Base-by-base conservation (phyloP, 805 yeast species). In the Saturnispora serradocipensis region DNA sequence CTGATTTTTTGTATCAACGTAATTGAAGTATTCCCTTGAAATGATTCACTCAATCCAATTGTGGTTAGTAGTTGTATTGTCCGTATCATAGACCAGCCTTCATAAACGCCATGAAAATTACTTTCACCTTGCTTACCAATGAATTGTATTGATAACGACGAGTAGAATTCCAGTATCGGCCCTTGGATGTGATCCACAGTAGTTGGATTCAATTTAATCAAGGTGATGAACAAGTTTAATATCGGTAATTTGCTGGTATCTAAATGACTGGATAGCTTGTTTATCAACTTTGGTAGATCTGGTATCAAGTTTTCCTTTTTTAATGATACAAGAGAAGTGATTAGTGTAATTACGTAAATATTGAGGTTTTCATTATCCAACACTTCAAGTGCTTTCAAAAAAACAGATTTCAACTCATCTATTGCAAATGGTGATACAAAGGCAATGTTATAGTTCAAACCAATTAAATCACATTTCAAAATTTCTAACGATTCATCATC, bases 71-170 rank as follows among this genome's bases (percentile, higher is more conserved):
- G 7, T 18, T 44, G 16, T 4, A 25, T 35, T 4, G 38, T 34
- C 36, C 27, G 34, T 5, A 40, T n/a, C 25, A 49, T 16, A 9
- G 36, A 35, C 47, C 51, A 49, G 11, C 51, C 51, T 6, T 18
- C 15, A 3, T 7, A n/a, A 18, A 46, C 49, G 13, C 49, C 49
- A 18, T 46, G 43, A 28, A 46, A 46, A 13, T 46, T 32, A 30
- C 13, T 34, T 6, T 39, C 50, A 28, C 36, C 38, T 7, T 22
- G 15, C 10, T 43, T 22, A 18, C 34, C 18, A 3, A 43, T 35
- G 22, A 35, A 49, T 18, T 35, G 2, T 11, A 38, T 43, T 35
- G 51, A 43, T 22, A 49, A 7, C 3, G 16, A 13, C 4, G 47
- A 49, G 15, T 49, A 49, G 18, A 25, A 35, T 36, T 49, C 51